Base-by-base conservation (phyloP, 1,139 yeast genomes). In the Pichia sp. region DNA sequence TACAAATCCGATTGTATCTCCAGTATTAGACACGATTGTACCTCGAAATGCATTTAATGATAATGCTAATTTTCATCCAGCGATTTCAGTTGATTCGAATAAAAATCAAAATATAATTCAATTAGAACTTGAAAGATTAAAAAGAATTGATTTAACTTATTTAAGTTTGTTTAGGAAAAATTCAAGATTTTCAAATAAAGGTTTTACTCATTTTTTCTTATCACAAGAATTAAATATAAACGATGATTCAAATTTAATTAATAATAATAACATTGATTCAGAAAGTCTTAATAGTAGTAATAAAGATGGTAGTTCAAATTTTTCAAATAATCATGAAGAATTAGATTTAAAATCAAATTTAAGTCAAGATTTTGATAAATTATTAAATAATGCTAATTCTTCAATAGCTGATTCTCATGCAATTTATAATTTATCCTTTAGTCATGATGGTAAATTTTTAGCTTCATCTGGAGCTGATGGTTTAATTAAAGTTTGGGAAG, bases 401-500 rank as follows among this genome's bases (percentile, higher is more conserved):
- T 12, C 20, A 7, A 8, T 36, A 9, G 5, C 32, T 7, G 45
- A 43, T 20, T 39, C 47, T 4, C 41, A 39, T 39, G 48, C 50
- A n/a, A 42, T 47, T 20, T 86, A 89, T 77, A 76, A 80, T 20
- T 70, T 86, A 69, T 76, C 78, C 53, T 87, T 89, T 63, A 80
- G 87, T 51, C 65, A 65, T 25, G 95, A 89, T 64, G 97, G 97
- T 8, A 80, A 78, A 60, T 87, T 73, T 58, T 61, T 89, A 54
- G 96, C 96, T 0, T 78, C 86, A 0, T 96, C 92, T 0, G 95
- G 96, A 9, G 76, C 84, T 51, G 90, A 84, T 56, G 71, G 80
- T 2, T 65, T 72, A 1, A 72, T 89, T 31, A 69, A 80, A 45
- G 69, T 90, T 2, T 89, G 95, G 94, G 80, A 85, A 59, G 95